Base-by-base conservation (phyloP, 2,329 filamentous ascomycete genomes). In the Ophiostoma sp. region DNA sequence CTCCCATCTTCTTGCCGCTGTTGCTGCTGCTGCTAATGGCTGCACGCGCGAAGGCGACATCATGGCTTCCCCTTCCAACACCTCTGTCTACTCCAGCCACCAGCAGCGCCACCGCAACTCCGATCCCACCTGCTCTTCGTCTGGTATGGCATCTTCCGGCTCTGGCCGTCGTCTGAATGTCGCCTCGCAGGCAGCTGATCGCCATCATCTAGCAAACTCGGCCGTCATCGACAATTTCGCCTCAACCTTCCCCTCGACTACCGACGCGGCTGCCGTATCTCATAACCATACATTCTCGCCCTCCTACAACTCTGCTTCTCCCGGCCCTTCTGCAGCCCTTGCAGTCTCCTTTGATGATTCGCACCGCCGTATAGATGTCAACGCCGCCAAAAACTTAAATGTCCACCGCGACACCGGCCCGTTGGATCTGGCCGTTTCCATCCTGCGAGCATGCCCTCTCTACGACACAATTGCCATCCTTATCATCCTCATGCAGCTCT, bases 401-500 rank as follows among this genome's bases (percentile, higher is more conserved):
- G 74, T 90, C 69, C 90, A 91, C 77, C 89, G 89, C 75, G 88
- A 90, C 77, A 83, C 88, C 69, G 90, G 90, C 71, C 88, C 91
- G 67, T 81, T 96, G 75, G 89, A 91, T 76, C 84, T 96, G 74
- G 90, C 91, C 73, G 87, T 92, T 75, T 97, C 93, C 70, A 94
- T 98, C 76, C 87, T 98, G 78, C 89, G 89, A 76, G 93, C 93
- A 68, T 94, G 94, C 76, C 94, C 94, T 69, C 88, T 97, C 77
- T 91, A 93, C 81, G 94, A 98, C 81, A 97, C 94, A 72, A 92
- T 97, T 80, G 93, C 94, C 78, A 97, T 98, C 77, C 88, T 98
- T 79, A 97, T 97, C 80, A 91, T 97, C 76, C 87, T 98, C 75
- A 91, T 97, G 80, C 94, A 96, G 78, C 88, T 97, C 11, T 94